Evolutionary conservation across 371 early-diverging fungal genomes (phyloP).

Genomic region (Circinella umbellata): DNA sequence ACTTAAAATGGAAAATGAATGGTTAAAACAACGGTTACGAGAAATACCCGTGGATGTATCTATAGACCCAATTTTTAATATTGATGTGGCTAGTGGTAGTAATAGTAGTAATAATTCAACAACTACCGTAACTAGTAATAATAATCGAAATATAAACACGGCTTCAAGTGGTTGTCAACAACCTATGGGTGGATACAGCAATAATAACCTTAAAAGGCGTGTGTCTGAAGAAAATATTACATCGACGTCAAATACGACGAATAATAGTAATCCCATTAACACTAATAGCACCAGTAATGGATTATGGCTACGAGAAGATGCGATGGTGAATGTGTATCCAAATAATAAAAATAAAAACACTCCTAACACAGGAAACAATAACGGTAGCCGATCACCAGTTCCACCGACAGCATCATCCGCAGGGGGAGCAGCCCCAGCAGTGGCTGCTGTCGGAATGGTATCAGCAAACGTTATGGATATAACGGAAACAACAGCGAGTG

Average conservation of each 20-base stretch:
- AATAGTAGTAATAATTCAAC: background rate
- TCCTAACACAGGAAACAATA: background rate
- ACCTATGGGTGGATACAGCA: too few relatives aligned
- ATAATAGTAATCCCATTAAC: background rate
- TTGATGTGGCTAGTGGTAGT: background rate
- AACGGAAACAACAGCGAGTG: background rate
- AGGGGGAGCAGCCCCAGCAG: background rate
- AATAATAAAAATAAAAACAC: background rate
- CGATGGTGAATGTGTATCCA: background rate
- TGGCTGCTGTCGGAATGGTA: background rate
- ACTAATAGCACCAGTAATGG: background rate
- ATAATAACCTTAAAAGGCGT: too few relatives aligned
- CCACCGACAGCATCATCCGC: background rate
- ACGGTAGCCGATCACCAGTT: background rate
- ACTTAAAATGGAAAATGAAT: constrained; percentile 60
- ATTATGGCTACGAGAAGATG: constrained; percentile 1
- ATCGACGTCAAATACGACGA: constrained; percentile 7
- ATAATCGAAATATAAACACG: background rate
- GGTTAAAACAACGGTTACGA: constrained; percentile 29
- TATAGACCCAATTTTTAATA: background rate
- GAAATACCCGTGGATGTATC: constrained; percentile 9
- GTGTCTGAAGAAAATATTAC: background rate
- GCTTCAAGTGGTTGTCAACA: background rate
- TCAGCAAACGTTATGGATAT: constrained; percentile 1
- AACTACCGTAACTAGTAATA: background rate